phyloP scores from a whole-genome alignment of 148 eudicot species.

The Chenopodium suecicum region DNA sequence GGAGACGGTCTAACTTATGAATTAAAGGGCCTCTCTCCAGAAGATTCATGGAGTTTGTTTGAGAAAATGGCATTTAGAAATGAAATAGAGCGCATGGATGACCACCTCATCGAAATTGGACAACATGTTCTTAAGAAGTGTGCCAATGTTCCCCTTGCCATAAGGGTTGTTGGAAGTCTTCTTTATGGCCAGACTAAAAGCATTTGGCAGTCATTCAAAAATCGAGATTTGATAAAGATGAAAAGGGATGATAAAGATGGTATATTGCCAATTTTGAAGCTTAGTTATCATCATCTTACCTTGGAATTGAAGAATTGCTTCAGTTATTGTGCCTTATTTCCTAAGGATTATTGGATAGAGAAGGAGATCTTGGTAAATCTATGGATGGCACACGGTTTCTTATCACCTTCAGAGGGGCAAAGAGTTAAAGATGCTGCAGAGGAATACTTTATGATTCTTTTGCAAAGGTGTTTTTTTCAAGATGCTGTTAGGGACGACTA shows the following conservation, averaged over 20 bases:
- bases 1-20: background rate
- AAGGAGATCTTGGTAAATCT: background rate
- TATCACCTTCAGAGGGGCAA: background rate
- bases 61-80: background rate
- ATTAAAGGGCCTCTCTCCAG: background rate
- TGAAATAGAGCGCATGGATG: background rate
- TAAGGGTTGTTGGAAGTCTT: constrained; percentile 8
- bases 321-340: constrained; percentile 9
- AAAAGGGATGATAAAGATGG: background rate
- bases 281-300: constrained; percentile 15
- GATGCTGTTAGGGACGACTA: background rate
- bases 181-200: constrained; percentile 8
- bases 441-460: background rate
- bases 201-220: background rate
- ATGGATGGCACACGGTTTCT: constrained; percentile 12
- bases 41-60: constrained; percentile 6
- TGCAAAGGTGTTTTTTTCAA: constrained; percentile 17
- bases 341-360: constrained; percentile 1
- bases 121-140: constrained; percentile 5
- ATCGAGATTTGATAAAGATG: background rate
- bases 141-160: constrained; percentile 11
- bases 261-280: constrained; percentile 1
- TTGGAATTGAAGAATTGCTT: constrained; percentile 1
- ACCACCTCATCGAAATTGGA: background rate
- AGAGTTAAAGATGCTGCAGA: background rate